Conservation (phyloP, 2,329 filamentous ascomycete species). For the Sclerotinia borealis region DNA sequence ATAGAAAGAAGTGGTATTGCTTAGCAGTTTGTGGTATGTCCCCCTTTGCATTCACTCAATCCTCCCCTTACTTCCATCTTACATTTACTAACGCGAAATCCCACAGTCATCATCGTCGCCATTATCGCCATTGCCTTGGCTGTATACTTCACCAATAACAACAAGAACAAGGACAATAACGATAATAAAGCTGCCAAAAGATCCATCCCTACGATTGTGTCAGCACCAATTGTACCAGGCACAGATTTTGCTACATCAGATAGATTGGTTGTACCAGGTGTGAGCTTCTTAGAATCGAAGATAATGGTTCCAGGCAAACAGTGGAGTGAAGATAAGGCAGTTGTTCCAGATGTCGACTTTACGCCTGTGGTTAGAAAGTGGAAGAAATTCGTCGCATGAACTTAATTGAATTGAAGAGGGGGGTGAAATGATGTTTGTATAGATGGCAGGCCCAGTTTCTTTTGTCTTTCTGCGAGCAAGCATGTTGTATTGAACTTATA, state of each 20-base stretch:
- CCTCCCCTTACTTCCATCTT: not conserved
- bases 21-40: constrained; percentile 60
- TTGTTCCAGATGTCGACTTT: constrained; percentile 1
- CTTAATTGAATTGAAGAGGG: not conserved
- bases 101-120: constrained; percentile 46
- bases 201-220: constrained; percentile 16
- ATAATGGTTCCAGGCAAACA: constrained; percentile 13
- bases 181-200: constrained; percentile 17
- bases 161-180: constrained; percentile 5
- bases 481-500: not conserved
- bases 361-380: constrained; percentile 12
- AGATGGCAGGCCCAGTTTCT: constrained; percentile 1
- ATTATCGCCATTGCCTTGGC: constrained; percentile 44
- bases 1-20: constrained; percentile 90
- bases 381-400: constrained; percentile 20
- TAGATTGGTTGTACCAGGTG: constrained; percentile 16
- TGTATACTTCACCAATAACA: constrained; percentile 39
- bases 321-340: constrained; percentile 13
- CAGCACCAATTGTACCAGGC: constrained; percentile 15
- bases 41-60: not conserved
- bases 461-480: constrained; percentile 1
- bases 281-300: constrained; percentile 10
- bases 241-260: constrained; percentile 6
- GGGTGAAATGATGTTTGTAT: constrained; percentile 7
- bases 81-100: constrained; percentile 17